A percentile compares a stretch with the other conserved stretches of the same genome.
Evolutionary conservation across 352 stramenopile genomes (phyloP).

Genomic region (Pythium aquatile): DNA sequence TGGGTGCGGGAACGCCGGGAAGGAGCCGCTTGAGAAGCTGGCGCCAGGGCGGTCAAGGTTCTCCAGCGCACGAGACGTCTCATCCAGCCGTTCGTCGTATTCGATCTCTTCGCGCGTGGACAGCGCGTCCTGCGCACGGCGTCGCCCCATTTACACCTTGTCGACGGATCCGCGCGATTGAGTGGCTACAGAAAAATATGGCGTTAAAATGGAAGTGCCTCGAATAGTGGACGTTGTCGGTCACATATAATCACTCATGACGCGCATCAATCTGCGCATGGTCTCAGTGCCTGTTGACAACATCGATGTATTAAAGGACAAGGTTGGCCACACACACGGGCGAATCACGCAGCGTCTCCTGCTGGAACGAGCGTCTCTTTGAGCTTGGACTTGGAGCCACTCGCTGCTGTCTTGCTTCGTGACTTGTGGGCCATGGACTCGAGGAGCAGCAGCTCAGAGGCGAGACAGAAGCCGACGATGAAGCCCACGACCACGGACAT

Average conservation of each 20-base stretch:
- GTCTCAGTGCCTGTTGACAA: no score
- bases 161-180: neutral
- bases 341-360: neutral
- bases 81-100: conserved; percentile 10
- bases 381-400: neutral
- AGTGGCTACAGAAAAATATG: neutral
- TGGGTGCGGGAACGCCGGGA: conserved; percentile 8
- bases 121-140: conserved; percentile 2
- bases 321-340: no score
- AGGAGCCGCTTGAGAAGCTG: conserved; percentile 9
- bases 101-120: conserved; percentile 3
- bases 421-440: neutral
- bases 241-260: no score
- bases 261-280: no score
- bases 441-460: neutral
- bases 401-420: neutral
- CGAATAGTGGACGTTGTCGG: neutral
- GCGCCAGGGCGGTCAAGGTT: conserved; percentile 9
- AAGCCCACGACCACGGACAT: neutral
- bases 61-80: conserved; percentile 7
- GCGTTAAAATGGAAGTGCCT: neutral
- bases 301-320: no score
- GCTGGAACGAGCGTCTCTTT: neutral
- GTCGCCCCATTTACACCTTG: neutral
- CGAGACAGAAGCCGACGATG: neutral